Evolutionary conservation across 371 early-diverging fungal species (phyloP).

Genomic region (Haplosporangium sp.): DNA sequence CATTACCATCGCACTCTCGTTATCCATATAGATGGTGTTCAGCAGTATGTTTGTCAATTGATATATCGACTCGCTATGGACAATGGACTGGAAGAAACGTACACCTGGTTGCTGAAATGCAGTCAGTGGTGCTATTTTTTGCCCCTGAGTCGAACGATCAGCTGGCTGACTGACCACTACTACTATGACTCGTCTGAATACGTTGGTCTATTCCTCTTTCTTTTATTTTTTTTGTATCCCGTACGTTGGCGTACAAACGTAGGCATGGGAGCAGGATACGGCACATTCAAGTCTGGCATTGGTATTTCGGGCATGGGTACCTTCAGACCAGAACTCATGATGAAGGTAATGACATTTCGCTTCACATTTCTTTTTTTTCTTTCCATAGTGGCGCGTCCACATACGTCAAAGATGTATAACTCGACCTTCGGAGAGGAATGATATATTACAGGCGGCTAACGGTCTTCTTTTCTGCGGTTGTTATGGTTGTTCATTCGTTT

Average conservation of each 20-base stretch:
- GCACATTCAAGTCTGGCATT: constrained; percentile 97
- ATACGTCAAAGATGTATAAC: no score
- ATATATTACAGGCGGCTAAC: no score
- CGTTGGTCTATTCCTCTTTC: no score
- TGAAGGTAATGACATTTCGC: constrained; percentile 69
- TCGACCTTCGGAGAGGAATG: no score
- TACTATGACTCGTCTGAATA: no score
- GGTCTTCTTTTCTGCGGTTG: not conserved
- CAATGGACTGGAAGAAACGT: not conserved
- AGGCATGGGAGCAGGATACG: constrained; percentile 97
- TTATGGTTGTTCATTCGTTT: not conserved
- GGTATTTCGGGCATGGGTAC: constrained; percentile 97
- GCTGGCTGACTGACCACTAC: constrained; percentile 19
- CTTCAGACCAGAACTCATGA: constrained; percentile 93
- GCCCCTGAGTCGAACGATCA: constrained; percentile 26
- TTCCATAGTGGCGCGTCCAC: no score
- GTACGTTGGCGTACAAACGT: not conserved
- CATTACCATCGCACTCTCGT: not conserved
- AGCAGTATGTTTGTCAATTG: constrained; percentile 58
- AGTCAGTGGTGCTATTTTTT: constrained; percentile 2
- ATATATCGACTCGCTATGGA: not conserved
- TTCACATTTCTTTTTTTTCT: not conserved
- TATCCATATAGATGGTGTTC: constrained; percentile 59
- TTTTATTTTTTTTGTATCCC: not conserved
- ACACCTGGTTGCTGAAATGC: no score